These are phyloP conservation scores for Monilinia vaccinii-corymbosi DNA, from an alignment of 2,329 filamentous ascomycete species.

Conservation along the genomic window DNA sequence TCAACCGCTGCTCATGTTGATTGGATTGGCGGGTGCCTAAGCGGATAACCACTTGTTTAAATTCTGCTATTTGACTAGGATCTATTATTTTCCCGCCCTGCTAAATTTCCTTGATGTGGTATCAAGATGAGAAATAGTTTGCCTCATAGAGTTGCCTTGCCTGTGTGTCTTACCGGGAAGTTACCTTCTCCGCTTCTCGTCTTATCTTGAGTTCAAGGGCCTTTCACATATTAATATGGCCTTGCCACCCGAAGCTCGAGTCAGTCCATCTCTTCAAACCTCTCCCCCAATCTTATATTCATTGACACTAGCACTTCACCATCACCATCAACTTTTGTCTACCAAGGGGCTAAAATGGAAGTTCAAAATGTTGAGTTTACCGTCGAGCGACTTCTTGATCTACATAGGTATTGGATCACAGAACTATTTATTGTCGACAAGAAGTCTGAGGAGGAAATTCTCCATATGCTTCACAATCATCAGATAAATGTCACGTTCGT, in stretches of 20 bases:
- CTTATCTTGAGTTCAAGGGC: neutral
- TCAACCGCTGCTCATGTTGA: slow-evolving; percentile 3
- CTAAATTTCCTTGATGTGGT: neutral
- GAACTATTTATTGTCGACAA: slow-evolving; percentile 4
- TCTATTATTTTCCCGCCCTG: neutral
- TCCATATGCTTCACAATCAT: slow-evolving; percentile 7
- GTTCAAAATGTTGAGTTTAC: slow-evolving; percentile 8
- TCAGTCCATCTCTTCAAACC: neutral
- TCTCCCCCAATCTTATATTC: neutral
- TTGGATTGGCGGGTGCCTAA: slow-evolving; percentile 7
- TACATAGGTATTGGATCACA: slow-evolving; percentile 12
- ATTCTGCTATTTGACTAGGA: slow-evolving; percentile 6
- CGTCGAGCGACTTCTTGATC: slow-evolving; percentile 5
- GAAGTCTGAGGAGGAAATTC: slow-evolving; percentile 11
- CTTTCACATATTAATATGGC: slow-evolving; percentile 4
- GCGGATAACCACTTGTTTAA: slow-evolving; percentile 5
- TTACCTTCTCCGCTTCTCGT: slow-evolving; percentile 4
- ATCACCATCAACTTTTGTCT: neutral
- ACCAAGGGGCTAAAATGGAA: slow-evolving; percentile 3
- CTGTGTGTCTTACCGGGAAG: slow-evolving; percentile 8
- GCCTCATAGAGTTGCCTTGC: slow-evolving; percentile 6
- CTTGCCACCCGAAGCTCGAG: neutral
- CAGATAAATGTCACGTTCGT: slow-evolving; percentile 6
- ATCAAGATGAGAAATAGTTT: slow-evolving; percentile 5
- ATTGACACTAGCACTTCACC: neutral